phyloP scores from a whole-genome alignment of 2,329 filamentous ascomycete genomes.

The Clonostachys rhizophaga region DNA sequence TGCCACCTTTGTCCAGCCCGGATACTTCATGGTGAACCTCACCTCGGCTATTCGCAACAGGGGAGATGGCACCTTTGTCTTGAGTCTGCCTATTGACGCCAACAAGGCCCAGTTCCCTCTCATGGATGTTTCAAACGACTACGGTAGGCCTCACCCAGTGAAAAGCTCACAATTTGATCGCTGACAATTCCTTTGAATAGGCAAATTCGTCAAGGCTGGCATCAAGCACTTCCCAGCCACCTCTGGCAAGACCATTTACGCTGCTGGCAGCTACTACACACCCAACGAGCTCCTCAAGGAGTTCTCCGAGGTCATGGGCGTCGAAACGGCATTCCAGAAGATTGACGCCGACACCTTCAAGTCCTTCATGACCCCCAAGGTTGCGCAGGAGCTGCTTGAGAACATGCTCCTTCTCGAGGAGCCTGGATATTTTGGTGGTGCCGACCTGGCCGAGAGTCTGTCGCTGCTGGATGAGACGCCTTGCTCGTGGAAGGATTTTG shows the following conservation, averaged over 20 bases:
- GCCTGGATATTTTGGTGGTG: conserved; percentile 32
- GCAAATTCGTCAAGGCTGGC: conserved; percentile 26
- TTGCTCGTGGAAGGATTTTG: conserved; percentile 29
- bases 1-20: conserved; percentile 46
- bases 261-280: conserved; percentile 27
- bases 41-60: conserved; percentile 16
- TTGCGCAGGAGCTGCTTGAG: conserved; percentile 30
- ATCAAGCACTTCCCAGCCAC: conserved; percentile 17
- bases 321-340: conserved; percentile 18
- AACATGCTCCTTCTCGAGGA: conserved; percentile 34
- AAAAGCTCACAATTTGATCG: conserved; percentile 7
- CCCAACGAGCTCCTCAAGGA: conserved; percentile 21
- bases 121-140: conserved; percentile 29
- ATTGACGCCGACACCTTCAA: conserved; percentile 26
- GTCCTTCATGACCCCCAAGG: conserved; percentile 17
- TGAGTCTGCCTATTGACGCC: conserved; percentile 18
- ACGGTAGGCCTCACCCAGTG: conserved; percentile 27
- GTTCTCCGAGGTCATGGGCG: conserved; percentile 26
- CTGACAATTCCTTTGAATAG: conserved; percentile 5
- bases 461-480: conserved; percentile 26
- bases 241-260: conserved; percentile 24
- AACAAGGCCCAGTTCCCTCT: conserved; percentile 26
- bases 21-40: conserved; percentile 50
- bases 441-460: conserved; percentile 20
- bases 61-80: conserved; percentile 17